Evolutionary conservation across 352 stramenopile species (phyloP), one percentile per base, ranked within the genome.

Genomic region (Globisporangium spiculum): DNA sequence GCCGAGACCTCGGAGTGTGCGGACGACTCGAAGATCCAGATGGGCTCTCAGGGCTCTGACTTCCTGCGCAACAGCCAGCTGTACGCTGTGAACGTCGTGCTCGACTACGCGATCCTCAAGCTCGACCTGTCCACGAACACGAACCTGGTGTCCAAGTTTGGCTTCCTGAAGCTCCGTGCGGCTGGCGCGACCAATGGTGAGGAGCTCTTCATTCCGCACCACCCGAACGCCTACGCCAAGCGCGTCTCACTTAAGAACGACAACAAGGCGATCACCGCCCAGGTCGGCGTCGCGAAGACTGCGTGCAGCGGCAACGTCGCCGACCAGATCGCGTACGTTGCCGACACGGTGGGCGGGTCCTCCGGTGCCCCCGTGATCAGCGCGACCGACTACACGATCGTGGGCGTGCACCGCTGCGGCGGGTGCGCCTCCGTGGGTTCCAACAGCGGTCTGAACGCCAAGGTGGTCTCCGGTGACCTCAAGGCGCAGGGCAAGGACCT

Each of bases 71-170:
- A 67, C 38, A 70, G 46, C 38, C 56, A 66, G 26, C 64, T 80
- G 4, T 73, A 74, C 52, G 52, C 52, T 8, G 66, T 80, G 22
- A 78, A 69, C 52, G 60, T 59, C 1, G 44, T 20, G 3, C 66
- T 80, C 4, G 72, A 71, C 53, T 80, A 78, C 52, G 74, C 70
- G 16, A 64, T 80, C 54, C 44, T 80, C 26, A 67, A 70, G 44
- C 50, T 80, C n/a, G 59, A 75, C 24, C 14, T 60, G 44, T 24
- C 58, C 16, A n/a, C 34, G 18, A 62, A 34, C 34, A 9, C 54
- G 14, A 53, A 70, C 24, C n/a, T 80, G 9, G 46, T 68, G 5
- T 12, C 34, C 55, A 66, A 70, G 54, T 77, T 67, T 30, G 68
- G 74, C 6, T 76, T 24, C 56, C 22, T 77, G 14, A 74, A 44